Evolutionary conservation across 768 basidiomycete genomes (phyloP).

Genomic region (Macrocybe gigantea): DNA sequence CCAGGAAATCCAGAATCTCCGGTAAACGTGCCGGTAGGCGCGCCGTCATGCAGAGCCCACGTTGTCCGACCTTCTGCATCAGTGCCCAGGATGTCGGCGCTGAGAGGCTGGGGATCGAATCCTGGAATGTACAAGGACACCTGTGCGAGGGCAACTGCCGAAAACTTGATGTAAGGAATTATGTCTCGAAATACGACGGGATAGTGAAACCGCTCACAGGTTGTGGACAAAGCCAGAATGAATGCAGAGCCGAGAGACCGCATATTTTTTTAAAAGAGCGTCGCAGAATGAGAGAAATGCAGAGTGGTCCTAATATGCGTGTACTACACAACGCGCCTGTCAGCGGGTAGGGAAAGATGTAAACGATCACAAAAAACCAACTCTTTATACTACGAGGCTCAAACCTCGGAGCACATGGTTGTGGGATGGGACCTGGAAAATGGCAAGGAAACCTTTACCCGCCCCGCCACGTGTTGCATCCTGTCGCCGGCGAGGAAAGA

Average conservation of each 20-base stretch:
- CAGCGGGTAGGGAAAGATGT: too few relatives aligned
- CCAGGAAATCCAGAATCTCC: constrained; percentile 10
- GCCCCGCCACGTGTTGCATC: too few relatives aligned
- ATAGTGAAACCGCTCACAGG: constrained; percentile 1
- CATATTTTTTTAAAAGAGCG: background rate
- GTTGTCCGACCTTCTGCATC: constrained; percentile 20
- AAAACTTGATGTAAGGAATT: constrained; percentile 12
- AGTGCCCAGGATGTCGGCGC: constrained; percentile 19
- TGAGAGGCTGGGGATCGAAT: constrained; percentile 20
- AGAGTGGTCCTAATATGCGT: too few relatives aligned
- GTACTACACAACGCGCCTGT: too few relatives aligned
- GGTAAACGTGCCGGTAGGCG: constrained; percentile 8
- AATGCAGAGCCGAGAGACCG: background rate
- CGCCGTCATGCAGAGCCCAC: constrained; percentile 17
- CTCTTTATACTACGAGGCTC: too few relatives aligned
- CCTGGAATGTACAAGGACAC: constrained; percentile 19
- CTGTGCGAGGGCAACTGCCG: constrained; percentile 13
- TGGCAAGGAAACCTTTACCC: too few relatives aligned
- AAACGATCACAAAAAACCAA: too few relatives aligned
- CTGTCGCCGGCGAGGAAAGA: too few relatives aligned
- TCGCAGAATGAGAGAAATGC: background rate
- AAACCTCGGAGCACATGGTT: too few relatives aligned
- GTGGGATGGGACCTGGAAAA: too few relatives aligned
- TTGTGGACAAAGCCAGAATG: constrained; percentile 1
- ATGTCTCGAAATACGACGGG: background rate